A percentile compares a stretch with the other conserved stretches of the same genome.
Conservation (phyloP, 805 yeast species). For the Huiozyma naganishii region DNA sequence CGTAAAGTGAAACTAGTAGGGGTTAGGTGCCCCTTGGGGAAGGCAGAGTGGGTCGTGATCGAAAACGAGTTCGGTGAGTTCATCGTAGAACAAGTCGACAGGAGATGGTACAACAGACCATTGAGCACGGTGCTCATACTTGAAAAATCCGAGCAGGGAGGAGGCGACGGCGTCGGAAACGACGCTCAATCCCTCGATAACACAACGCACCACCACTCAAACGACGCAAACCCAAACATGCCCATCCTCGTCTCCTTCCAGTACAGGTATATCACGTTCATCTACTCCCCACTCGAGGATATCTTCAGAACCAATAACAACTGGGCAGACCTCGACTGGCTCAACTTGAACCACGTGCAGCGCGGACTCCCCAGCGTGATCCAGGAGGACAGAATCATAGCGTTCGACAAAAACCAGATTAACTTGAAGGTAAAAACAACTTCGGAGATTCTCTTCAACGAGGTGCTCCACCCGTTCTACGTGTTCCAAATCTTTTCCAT, state of each 20-base stretch:
- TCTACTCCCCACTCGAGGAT: slow-evolving; percentile 81
- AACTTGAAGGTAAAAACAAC: slow-evolving; percentile 66
- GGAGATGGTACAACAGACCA: slow-evolving; percentile 57
- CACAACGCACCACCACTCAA: slow-evolving; percentile 13
- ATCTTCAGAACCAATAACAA: slow-evolving; percentile 70
- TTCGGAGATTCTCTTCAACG: slow-evolving; percentile 60
- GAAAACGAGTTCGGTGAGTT: slow-evolving; percentile 93
- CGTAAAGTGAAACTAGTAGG: slow-evolving; percentile 63
- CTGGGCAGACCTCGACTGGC: slow-evolving; percentile 84
- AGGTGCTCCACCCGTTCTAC: slow-evolving; percentile 90
- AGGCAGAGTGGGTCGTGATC: slow-evolving; percentile 84
- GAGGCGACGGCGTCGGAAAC: neutral
- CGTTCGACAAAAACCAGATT: slow-evolving; percentile 71
- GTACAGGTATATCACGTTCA: slow-evolving; percentile 73
- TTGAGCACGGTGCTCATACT: slow-evolving; percentile 52
- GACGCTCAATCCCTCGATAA: neutral
- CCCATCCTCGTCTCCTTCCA: slow-evolving; percentile 62
- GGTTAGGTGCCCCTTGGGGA: slow-evolving; percentile 53
- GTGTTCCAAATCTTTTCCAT: slow-evolving; percentile 90
- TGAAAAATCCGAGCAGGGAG: slow-evolving; percentile 11
- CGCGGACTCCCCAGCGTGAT: slow-evolving; percentile 60
- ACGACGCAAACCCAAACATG: slow-evolving; percentile 33
- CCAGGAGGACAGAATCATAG: slow-evolving; percentile 55
- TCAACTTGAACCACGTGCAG: slow-evolving; percentile 39
- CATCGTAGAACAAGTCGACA: slow-evolving; percentile 43